Conservation (phyloP, 2,329 filamentous ascomycete genomes). For the Pyrenophora graminea region DNA sequence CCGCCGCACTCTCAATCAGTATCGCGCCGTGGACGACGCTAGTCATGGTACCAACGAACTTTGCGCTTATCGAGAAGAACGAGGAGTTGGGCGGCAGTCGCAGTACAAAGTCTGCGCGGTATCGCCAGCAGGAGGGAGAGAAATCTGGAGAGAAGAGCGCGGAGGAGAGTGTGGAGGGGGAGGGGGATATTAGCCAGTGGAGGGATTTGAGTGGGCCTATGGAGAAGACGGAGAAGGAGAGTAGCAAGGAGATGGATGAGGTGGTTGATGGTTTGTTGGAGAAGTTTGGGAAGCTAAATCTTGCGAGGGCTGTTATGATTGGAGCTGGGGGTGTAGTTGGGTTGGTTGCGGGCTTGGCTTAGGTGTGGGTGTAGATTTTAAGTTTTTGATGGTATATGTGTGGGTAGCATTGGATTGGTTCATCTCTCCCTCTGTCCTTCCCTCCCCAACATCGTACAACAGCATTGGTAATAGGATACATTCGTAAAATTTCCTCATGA, state of each 20-base stretch:
- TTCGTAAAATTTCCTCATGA: too few species aligned
- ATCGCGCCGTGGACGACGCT: constrained; percentile 23
- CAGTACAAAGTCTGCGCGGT: constrained; percentile 13
- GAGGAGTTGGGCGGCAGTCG: constrained; percentile 23
- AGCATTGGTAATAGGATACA: too few species aligned
- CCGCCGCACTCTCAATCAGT: constrained; percentile 22
- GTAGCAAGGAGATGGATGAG: constrained; percentile 20
- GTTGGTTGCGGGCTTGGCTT: constrained; percentile 22
- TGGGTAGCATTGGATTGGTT: too few species aligned
- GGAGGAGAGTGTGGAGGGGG: constrained; percentile 24
- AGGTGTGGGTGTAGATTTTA: neutral
- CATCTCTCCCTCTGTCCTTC: too few species aligned
- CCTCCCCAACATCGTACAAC: too few species aligned
- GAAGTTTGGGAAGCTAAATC: constrained; percentile 30
- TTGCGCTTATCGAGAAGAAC: constrained; percentile 28
- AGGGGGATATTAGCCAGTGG: constrained; percentile 34
- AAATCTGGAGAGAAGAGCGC: constrained; percentile 13
- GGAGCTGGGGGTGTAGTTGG: constrained; percentile 32
- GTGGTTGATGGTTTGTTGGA: constrained; percentile 25
- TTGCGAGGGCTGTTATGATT: constrained; percentile 28
- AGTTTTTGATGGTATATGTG: too few species aligned
- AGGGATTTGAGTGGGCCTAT: constrained; percentile 33
- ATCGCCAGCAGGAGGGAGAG: neutral
- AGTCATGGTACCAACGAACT: constrained; percentile 16
- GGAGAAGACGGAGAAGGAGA: constrained; percentile 18